phyloP scores from a whole-genome alignment of 192 early-diverging fungal species.

The Linnemannia zychae region DNA sequence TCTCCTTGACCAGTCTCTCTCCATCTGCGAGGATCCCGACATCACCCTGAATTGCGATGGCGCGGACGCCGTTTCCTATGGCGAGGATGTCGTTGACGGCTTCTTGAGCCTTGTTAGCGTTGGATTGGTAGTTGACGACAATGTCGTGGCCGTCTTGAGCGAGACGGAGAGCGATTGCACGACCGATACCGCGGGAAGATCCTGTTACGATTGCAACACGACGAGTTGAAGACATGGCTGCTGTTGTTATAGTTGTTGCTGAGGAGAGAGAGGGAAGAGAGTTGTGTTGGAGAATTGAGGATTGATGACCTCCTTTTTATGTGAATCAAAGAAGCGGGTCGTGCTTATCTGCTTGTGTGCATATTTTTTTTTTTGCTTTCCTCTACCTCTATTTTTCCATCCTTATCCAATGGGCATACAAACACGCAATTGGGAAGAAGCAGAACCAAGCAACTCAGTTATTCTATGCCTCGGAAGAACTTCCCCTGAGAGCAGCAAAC shows the following conservation, averaged over 20 bases:
- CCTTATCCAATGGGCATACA: no score
- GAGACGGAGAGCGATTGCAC: constrained; percentile 89
- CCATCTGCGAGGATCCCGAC: constrained; percentile 88
- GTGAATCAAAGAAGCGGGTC: no score
- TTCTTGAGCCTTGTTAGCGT: constrained; percentile 79
- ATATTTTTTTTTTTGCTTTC: no score
- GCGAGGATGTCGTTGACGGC: constrained; percentile 81
- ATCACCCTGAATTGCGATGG: constrained; percentile 78
- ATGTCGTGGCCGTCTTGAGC: constrained; percentile 74
- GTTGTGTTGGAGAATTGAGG: not conserved
- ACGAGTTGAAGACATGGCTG: constrained; percentile 53
- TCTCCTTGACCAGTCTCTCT: constrained; percentile 80
- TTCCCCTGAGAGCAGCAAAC: no score
- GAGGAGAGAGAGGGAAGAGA: no score
- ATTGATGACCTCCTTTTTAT: constrained; percentile 10
- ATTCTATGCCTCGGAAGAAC: no score
- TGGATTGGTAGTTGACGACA: constrained; percentile 81
- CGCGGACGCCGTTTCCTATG: not conserved
- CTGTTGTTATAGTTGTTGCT: not conserved
- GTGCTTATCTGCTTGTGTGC: no score
- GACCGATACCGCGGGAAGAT: constrained; percentile 93
- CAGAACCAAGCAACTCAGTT: no score
- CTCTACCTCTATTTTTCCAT: no score
- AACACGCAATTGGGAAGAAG: no score
- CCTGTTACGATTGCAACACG: constrained; percentile 92